Conservation (phyloP, 148 eudicot genomes). For the Talinum fruticosum region DNA sequence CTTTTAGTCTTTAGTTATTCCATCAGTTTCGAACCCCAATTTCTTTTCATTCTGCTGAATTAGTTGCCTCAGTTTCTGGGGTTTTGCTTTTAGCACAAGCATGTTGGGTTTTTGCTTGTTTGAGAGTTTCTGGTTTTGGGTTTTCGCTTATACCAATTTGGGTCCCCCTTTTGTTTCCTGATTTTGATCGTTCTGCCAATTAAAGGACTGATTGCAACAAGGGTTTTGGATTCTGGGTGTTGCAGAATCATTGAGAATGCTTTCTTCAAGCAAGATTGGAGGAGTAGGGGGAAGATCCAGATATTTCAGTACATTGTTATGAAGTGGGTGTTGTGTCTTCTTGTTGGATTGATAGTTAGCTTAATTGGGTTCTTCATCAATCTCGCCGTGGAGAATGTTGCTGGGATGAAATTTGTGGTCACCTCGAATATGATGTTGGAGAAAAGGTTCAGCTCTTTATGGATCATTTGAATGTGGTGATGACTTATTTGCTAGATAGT, state of each 20-base stretch:
- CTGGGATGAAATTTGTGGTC: slow-evolving; percentile 83
- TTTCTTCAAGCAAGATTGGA: slow-evolving; percentile 89
- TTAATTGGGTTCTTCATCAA: slow-evolving; percentile 70
- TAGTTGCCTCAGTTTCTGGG: too few relatives aligned
- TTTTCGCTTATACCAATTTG: not conserved
- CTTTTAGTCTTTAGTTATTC: not conserved
- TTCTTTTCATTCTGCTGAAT: too few relatives aligned
- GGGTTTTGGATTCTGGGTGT: not conserved
- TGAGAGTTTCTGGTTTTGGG: slow-evolving; percentile 3
- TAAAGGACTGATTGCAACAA: not conserved
- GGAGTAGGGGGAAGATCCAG: slow-evolving; percentile 52
- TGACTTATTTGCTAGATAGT: not conserved
- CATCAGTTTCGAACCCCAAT: not conserved
- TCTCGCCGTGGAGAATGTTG: slow-evolving; percentile 76
- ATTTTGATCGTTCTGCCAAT: not conserved
- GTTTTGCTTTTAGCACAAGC: not conserved
- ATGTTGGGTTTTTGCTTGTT: not conserved
- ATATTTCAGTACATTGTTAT: slow-evolving; percentile 64
- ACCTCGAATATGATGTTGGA: slow-evolving; percentile 79
- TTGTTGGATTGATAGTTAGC: slow-evolving; percentile 62
- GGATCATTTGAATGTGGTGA: not conserved
- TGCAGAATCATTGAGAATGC: slow-evolving; percentile 83
- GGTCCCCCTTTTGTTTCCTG: not conserved
- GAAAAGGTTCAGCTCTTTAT: slow-evolving; percentile 35
- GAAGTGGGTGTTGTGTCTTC: slow-evolving; percentile 84